Conservation (phyloP, 306 rosid genomes). For the Notholithocarpus densiflorus region DNA sequence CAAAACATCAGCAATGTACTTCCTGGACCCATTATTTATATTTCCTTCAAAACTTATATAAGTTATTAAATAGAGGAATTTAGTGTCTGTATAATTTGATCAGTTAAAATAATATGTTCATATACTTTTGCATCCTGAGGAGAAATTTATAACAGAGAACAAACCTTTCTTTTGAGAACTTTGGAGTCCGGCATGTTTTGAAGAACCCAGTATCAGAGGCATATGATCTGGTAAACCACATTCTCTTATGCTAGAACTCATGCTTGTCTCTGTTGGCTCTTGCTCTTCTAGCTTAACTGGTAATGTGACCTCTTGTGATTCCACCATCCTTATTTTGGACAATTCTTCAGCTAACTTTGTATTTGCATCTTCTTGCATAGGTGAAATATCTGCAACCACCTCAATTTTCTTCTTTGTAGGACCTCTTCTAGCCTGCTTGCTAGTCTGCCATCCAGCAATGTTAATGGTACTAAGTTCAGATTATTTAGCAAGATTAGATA, state of each 20-base stretch:
- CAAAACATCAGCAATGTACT: not conserved
- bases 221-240: slow-evolving; percentile 21
- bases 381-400: slow-evolving; percentile 28
- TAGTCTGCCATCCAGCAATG: slow-evolving; percentile 28
- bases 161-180: slow-evolving; percentile 52
- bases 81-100: not conserved
- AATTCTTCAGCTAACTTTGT: slow-evolving; percentile 62
- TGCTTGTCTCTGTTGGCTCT: slow-evolving; percentile 23
- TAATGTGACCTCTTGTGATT: slow-evolving; percentile 33
- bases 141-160: slow-evolving; percentile 15
- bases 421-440: slow-evolving; percentile 42
- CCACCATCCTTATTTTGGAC: slow-evolving; percentile 67
- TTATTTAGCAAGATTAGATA: not conserved
- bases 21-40: not conserved
- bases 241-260: slow-evolving; percentile 23
- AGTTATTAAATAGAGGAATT: not conserved
- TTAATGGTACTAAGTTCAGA: slow-evolving; percentile 20
- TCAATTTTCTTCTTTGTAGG: slow-evolving; percentile 31
- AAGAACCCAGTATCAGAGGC: slow-evolving; percentile 32
- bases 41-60: not conserved
- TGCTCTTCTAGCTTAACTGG: slow-evolving; percentile 23
- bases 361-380: slow-evolving; percentile 53
- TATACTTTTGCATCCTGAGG: slow-evolving; percentile 10
- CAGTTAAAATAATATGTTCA: slow-evolving; percentile 1
- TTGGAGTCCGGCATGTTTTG: slow-evolving; percentile 26